Percentiles rank a stretch among this genome's conserved stretches.
These are phyloP conservation scores for Cordyceps javanica DNA, from an alignment of 2,329 filamentous ascomycete species.

Conservation along the genomic window DNA sequence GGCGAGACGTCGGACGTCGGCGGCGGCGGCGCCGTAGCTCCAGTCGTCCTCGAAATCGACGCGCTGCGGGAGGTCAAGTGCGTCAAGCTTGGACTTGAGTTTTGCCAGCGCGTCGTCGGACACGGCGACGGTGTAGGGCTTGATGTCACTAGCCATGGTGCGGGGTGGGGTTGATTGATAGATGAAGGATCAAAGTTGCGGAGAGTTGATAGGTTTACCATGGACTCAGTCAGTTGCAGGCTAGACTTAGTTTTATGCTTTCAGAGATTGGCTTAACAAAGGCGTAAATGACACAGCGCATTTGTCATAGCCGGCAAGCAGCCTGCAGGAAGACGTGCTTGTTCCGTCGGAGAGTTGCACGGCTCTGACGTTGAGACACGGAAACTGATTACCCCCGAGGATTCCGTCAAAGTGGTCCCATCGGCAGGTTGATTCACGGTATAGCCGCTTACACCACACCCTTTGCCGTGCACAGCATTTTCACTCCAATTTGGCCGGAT, in stretches of 20 bases:
- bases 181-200: no score
- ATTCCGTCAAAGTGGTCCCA: not conserved
- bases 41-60: conserved; percentile 15
- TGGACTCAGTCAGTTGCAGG: no score
- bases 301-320: not conserved
- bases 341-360: not conserved
- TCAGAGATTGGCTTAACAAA: not conserved
- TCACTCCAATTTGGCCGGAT: not conserved
- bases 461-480: not conserved
- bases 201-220: no score
- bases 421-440: not conserved
- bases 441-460: not conserved
- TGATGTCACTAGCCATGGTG: conserved; percentile 16
- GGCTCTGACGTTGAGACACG: not conserved
- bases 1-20: conserved; percentile 23
- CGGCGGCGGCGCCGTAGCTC: conserved; percentile 19
- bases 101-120: conserved; percentile 19
- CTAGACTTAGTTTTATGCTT: no score
- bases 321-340: not conserved
- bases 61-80: conserved; percentile 18
- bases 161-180: not conserved
- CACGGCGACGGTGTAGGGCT: conserved; percentile 24
- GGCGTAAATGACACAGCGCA: not conserved
- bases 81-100: conserved; percentile 21
- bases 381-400: not conserved